Base-by-base conservation (phyloP, 2,329 filamentous ascomycete genomes). In the Pseudophaeomoniella oleicola region DNA sequence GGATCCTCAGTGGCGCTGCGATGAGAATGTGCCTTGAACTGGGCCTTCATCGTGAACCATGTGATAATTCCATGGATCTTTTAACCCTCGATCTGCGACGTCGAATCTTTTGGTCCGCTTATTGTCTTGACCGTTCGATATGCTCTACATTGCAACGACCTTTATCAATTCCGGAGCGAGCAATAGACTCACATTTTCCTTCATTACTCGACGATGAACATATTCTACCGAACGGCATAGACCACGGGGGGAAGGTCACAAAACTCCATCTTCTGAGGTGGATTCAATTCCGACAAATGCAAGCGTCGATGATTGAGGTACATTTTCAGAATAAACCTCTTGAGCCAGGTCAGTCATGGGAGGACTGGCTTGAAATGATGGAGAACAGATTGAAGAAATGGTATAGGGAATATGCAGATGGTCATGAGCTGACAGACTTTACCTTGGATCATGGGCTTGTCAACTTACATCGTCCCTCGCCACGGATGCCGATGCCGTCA, bases 11-110 rank as follows among this genome's bases (percentile, higher is more conserved):
- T 4, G 48, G 48, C 16, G 45, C 48, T n/a, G 46, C 46, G 4
- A 50, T 50, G 48, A 43, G 48, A 32, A 42, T 46, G 6, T 50
- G 46, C 34, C 39, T 49, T 12, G 47, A 50, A 37, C 43, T 50
- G 4, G 48, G 48, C 2, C 41, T 50, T 4, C 48, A 50, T 37
- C 42, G 48, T 9, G 48, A 50, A 31, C 39, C 46, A 3, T 42
- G 45, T n/a, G 44, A 47, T 16, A 39, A 36, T 11, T 27, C 44
- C 11, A 43, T 47, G 30, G 46, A 49, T 37, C 39, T 41, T 27
- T 36, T 50, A 13, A 48, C 44, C 4, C 40, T 50, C 5, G 47
- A 50, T 33, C 36, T 50, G n/a, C 39, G 48, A 13, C 40, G 48
- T 3, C 44, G 47, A 10, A 37, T 50, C 10, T 50, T 50, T 37